Conservation (phyloP, 2,329 filamentous ascomycete species). For the Trichoderma sp. region DNA sequence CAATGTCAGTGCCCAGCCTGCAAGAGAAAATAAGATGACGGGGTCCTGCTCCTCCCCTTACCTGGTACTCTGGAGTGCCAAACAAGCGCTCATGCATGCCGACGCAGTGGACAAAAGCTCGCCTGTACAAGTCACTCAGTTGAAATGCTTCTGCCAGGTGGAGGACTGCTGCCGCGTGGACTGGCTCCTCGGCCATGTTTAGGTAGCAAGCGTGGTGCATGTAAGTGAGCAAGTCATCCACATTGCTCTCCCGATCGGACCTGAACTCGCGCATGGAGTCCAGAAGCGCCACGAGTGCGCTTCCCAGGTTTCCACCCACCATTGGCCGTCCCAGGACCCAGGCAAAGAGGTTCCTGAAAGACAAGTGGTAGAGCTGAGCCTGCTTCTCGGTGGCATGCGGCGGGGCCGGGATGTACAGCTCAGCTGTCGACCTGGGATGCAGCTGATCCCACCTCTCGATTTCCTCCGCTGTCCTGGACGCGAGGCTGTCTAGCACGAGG, state of each 20-base stretch:
- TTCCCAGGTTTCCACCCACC: constrained; percentile 68
- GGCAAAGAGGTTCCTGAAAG: constrained; percentile 75
- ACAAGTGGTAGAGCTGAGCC: constrained; percentile 64
- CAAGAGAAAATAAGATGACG: neutral
- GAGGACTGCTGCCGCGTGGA: constrained; percentile 69
- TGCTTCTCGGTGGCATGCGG: constrained; percentile 54
- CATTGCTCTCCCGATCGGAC: constrained; percentile 55
- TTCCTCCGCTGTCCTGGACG: constrained; percentile 35
- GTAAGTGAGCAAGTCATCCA: constrained; percentile 64
- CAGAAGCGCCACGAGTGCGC: constrained; percentile 64
- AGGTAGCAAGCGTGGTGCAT: constrained; percentile 71
- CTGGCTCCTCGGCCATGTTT: constrained; percentile 64
- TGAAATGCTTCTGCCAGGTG: constrained; percentile 68
- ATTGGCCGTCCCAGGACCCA: constrained; percentile 67
- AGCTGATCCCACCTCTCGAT: constrained; percentile 40
- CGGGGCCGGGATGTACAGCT: constrained; percentile 72
- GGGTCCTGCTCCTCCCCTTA: constrained; percentile 44
- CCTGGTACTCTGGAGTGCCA: constrained; percentile 61
- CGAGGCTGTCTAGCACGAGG: constrained; percentile 41
- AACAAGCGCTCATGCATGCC: constrained; percentile 70
- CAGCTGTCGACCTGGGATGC: constrained; percentile 45
- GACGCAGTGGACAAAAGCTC: constrained; percentile 76
- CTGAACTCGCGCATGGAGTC: constrained; percentile 67
- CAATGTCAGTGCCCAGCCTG: neutral
- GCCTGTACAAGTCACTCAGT: constrained; percentile 66